A percentile compares a stretch with the other conserved stretches of the same genome.
These are phyloP conservation scores for Phaeophleospora eucalypticola DNA, from an alignment of 2,329 filamentous ascomycete species.

Conservation along the genomic window DNA sequence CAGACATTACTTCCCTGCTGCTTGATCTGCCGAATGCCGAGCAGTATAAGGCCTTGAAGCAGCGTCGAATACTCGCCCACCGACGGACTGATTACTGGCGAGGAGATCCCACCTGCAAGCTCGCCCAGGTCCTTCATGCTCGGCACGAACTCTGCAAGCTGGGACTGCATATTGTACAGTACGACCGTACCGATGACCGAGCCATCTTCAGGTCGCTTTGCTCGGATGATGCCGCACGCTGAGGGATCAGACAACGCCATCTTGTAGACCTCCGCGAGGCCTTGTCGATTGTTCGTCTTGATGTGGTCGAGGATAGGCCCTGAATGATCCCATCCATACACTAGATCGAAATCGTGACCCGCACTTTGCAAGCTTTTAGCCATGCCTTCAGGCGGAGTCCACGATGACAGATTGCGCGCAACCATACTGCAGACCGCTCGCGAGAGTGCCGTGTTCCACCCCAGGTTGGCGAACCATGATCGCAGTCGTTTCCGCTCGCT, in stretches of 20 bases:
- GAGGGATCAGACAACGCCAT: slow-evolving; percentile 67
- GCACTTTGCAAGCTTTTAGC: slow-evolving; percentile 68
- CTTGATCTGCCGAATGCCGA: slow-evolving; percentile 80
- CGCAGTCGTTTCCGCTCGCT: slow-evolving; percentile 58
- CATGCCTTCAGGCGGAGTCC: slow-evolving; percentile 73
- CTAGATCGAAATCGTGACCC: slow-evolving; percentile 75
- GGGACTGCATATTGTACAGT: slow-evolving; percentile 67
- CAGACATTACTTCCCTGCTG: slow-evolving; percentile 68
- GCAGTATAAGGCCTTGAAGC: slow-evolving; percentile 72
- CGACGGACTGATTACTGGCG: slow-evolving; percentile 68
- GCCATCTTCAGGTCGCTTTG: slow-evolving; percentile 65
- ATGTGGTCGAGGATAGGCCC: slow-evolving; percentile 72
- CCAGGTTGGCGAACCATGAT: slow-evolving; percentile 85
- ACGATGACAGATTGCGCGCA: slow-evolving; percentile 66
- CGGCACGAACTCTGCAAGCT: slow-evolving; percentile 66
- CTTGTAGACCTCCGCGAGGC: slow-evolving; percentile 74
- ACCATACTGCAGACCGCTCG: slow-evolving; percentile 66
- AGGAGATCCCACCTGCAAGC: slow-evolving; percentile 70
- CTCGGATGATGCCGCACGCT: slow-evolving; percentile 76
- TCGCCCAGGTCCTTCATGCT: slow-evolving; percentile 57
- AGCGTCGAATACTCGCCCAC: slow-evolving; percentile 65
- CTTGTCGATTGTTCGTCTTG: slow-evolving; percentile 67
- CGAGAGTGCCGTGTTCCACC: slow-evolving; percentile 72
- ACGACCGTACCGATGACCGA: slow-evolving; percentile 74
- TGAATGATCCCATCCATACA: slow-evolving; percentile 73